A percentile compares a stretch with the other conserved stretches of the same genome.
Conservation (phyloP, 2,329 filamentous ascomycete species). For the Aspergillus ustus region DNA sequence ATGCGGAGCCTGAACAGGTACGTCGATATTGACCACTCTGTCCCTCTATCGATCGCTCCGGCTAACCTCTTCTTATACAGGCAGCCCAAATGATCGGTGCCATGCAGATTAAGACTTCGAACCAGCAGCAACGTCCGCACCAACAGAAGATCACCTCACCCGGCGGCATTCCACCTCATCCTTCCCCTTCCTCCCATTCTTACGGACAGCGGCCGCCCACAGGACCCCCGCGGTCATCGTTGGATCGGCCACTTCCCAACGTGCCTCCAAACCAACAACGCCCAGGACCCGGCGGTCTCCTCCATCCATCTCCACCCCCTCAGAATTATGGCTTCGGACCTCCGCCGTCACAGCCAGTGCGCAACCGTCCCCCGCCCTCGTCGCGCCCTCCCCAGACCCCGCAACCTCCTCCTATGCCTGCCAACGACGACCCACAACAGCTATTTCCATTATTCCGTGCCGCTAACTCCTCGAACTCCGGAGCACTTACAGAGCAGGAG, state of each 20-base stretch:
- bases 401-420: constrained; percentile 54
- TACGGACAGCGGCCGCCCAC: constrained; percentile 25
- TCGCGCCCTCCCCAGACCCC: constrained; percentile 71
- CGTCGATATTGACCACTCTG: constrained; percentile 19
- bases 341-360: constrained; percentile 56
- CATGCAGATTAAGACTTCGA: constrained; percentile 36
- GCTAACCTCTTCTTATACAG: constrained; percentile 30
- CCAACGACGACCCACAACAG: constrained; percentile 59
- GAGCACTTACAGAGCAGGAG: constrained; percentile 83
- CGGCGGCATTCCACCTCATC: constrained; percentile 32
- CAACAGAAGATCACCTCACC: constrained; percentile 30
- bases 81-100: constrained; percentile 51
- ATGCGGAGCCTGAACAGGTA: constrained; percentile 76
- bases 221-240: constrained; percentile 24
- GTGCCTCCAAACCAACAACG: constrained; percentile 32
- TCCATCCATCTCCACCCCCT: constrained; percentile 48
- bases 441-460: constrained; percentile 86
- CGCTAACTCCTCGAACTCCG: constrained; percentile 78
- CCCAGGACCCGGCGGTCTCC: constrained; percentile 33
- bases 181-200: constrained; percentile 28
- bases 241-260: constrained; percentile 26
- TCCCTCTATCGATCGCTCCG: not conserved
- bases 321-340: constrained; percentile 57
- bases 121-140: constrained; percentile 37
- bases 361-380: constrained; percentile 59